Percentiles rank a stretch among this genome's conserved stretches.
phyloP scores from a whole-genome alignment of 1,284 basidiomycete genomes.

The Porodaedalea pini region DNA sequence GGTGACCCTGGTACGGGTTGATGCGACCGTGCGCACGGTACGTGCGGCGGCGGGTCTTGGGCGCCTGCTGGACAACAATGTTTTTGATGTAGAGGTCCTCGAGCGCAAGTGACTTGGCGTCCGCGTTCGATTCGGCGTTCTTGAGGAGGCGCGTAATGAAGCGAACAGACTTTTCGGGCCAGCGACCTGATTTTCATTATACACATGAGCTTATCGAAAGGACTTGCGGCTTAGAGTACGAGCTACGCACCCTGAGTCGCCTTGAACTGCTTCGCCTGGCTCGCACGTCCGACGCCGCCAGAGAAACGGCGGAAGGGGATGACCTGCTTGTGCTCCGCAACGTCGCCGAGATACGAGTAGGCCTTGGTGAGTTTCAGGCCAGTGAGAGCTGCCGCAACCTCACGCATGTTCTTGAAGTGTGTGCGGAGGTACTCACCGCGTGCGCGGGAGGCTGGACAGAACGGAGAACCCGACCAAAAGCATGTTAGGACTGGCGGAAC shows the following conservation, averaged over 20 bases:
- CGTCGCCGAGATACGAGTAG: conserved; percentile 91
- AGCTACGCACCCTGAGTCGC: conserved; percentile 82
- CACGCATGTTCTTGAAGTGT: conserved; percentile 99
- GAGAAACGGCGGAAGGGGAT: conserved; percentile 97
- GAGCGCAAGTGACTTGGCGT: conserved; percentile 92
- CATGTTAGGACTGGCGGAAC: conserved; percentile 13
- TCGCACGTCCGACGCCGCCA: conserved; percentile 95
- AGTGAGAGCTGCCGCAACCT: conserved; percentile 83
- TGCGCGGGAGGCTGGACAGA: conserved; percentile 74
- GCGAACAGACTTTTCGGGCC: conserved; percentile 99
- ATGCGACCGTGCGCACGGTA: conserved; percentile 98
- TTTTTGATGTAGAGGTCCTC: conserved; percentile 95
- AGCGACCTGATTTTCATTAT: conserved; percentile 71
- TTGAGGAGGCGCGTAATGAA: conserved; percentile 95
- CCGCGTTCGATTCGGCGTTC: conserved; percentile 99
- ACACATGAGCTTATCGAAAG: neutral
- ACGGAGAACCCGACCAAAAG: conserved; percentile 23
- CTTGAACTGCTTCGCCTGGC: conserved; percentile 98
- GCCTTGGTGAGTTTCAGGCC: conserved; percentile 96
- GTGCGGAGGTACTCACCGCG: conserved; percentile 97
- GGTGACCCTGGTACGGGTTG: conserved; percentile 89
- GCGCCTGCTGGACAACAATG: conserved; percentile 98
- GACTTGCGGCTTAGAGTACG: neutral
- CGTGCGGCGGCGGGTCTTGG: conserved; percentile 99
- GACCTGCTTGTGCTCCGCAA: conserved; percentile 94